Evolutionary conservation across 306 rosid species (phyloP).

Genomic region (Crotalaria pallida): DNA sequence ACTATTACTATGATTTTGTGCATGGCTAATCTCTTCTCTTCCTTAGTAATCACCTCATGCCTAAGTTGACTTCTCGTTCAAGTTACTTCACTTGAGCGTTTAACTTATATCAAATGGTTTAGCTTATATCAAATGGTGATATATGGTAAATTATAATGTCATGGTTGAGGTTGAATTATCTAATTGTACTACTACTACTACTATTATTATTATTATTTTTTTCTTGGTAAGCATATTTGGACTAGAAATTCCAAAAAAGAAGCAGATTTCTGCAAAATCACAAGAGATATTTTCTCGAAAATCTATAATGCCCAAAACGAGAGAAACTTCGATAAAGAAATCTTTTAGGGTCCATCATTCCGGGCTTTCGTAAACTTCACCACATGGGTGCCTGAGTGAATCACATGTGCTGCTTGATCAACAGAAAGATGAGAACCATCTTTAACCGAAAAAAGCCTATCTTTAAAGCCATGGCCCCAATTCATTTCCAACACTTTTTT

Average conservation of each 20-base stretch:
- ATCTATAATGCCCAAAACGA: neutral
- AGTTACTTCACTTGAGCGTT: neutral
- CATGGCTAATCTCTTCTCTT: neutral
- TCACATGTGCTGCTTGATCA: conserved; percentile 30
- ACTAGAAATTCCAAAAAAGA: too few relatives aligned
- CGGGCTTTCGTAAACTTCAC: conserved; percentile 30
- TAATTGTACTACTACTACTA: too few relatives aligned
- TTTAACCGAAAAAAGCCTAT: conserved; percentile 27
- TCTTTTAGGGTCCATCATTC: conserved; percentile 36
- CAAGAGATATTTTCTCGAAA: neutral
- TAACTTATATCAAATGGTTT: too few relatives aligned
- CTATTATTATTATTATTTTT: too few relatives aligned
- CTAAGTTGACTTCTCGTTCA: neutral
- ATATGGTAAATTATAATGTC: too few relatives aligned
- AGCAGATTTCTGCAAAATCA: conserved; percentile 7
- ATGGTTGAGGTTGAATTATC: neutral
- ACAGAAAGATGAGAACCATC: conserved; percentile 18
- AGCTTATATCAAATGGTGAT: too few relatives aligned
- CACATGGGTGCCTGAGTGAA: conserved; percentile 34
- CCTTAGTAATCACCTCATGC: neutral
- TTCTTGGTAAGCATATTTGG: too few relatives aligned
- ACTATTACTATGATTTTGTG: neutral
- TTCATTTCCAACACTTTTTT: conserved; percentile 31
- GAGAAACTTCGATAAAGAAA: conserved; percentile 23
- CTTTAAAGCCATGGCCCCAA: conserved; percentile 30